Percentiles rank a stretch among this genome's conserved stretches.
Conservation (phyloP, 371 early-diverging fungal genomes). For the Mucor indicus region DNA sequence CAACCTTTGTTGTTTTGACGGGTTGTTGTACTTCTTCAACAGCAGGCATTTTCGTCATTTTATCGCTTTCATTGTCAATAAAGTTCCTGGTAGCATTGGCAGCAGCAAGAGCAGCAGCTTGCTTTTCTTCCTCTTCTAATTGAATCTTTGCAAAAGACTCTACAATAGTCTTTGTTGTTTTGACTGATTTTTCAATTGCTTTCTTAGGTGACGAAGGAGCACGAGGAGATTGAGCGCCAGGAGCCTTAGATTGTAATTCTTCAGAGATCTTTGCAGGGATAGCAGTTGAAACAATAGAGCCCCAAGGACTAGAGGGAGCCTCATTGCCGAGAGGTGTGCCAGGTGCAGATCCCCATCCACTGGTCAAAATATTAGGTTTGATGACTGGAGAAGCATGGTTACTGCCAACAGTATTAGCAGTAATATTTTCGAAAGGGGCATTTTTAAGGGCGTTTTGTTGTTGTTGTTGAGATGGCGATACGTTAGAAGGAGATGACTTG, state of each 20-base stretch:
- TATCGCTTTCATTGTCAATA: neutral
- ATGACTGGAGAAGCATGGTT: conserved; percentile 27
- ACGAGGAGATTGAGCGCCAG: conserved; percentile 28
- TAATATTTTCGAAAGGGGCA: conserved; percentile 6
- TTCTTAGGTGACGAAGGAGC: conserved; percentile 27
- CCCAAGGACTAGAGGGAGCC: conserved; percentile 35
- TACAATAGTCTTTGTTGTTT: conserved; percentile 8
- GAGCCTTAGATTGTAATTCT: conserved; percentile 29
- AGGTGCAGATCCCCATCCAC: conserved; percentile 39
- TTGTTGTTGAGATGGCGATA: too few relatives aligned
- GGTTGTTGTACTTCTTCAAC: neutral
- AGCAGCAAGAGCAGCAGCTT: conserved; percentile 1
- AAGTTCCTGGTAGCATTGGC: neutral
- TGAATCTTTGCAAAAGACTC: conserved; percentile 25
- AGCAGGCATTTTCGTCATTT: neutral
- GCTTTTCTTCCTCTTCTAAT: conserved; percentile 14
- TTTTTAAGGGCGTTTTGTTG: conserved; percentile 16
- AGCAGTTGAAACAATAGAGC: conserved; percentile 27
- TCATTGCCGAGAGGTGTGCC: conserved; percentile 40
- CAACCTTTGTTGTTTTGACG: neutral
- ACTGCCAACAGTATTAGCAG: conserved; percentile 5
- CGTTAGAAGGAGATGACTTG: too few relatives aligned
- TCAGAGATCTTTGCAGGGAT: conserved; percentile 28
- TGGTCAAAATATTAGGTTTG: conserved; percentile 18
- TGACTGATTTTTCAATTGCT: conserved; percentile 11